These are phyloP conservation scores for Verticillium dahliae DNA, from an alignment of 2,329 filamentous ascomycete genomes.

Conservation along the genomic window DNA sequence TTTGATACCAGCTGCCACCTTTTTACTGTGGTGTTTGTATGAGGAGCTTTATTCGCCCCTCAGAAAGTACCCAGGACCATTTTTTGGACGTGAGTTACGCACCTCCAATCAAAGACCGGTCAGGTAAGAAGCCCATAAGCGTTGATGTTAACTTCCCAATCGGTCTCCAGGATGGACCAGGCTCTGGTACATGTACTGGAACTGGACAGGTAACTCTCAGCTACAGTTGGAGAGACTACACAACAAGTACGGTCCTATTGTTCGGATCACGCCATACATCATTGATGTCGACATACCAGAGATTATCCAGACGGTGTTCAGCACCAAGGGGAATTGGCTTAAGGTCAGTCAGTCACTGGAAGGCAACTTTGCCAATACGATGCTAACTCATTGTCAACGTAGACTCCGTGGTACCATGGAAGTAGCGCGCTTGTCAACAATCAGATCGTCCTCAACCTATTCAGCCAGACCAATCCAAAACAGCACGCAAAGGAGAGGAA, in stretches of 20 bases:
- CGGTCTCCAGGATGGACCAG: slow-evolving; percentile 20
- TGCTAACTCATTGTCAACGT: background rate
- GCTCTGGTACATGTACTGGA: slow-evolving; percentile 26
- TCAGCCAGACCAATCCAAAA: slow-evolving; percentile 16
- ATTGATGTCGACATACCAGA: slow-evolving; percentile 29
- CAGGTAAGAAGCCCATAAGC: no score
- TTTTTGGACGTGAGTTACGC: slow-evolving; percentile 11
- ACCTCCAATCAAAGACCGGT: no score
- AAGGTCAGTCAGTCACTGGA: slow-evolving; percentile 15
- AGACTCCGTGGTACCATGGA: slow-evolving; percentile 19
- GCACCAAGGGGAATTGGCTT: slow-evolving; percentile 22
- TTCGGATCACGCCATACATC: slow-evolving; percentile 32
- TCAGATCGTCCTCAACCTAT: slow-evolving; percentile 17
- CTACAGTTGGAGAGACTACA: slow-evolving; percentile 24
- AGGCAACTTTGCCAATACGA: background rate
- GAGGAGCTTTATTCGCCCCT: slow-evolving; percentile 10
- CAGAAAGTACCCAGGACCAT: slow-evolving; percentile 14
- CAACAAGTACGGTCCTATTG: slow-evolving; percentile 29
- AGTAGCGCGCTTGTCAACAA: slow-evolving; percentile 19
- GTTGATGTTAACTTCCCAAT: background rate
- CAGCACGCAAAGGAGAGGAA: slow-evolving; percentile 14
- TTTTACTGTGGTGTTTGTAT: slow-evolving; percentile 1
- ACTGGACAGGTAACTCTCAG: slow-evolving; percentile 19
- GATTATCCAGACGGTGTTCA: slow-evolving; percentile 28
- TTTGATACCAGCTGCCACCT: background rate